Evolutionary conservation across 768 basidiomycete species (phyloP), one percentile per base, ranked within the genome.

Genomic region (Collybiopsis confluens): DNA sequence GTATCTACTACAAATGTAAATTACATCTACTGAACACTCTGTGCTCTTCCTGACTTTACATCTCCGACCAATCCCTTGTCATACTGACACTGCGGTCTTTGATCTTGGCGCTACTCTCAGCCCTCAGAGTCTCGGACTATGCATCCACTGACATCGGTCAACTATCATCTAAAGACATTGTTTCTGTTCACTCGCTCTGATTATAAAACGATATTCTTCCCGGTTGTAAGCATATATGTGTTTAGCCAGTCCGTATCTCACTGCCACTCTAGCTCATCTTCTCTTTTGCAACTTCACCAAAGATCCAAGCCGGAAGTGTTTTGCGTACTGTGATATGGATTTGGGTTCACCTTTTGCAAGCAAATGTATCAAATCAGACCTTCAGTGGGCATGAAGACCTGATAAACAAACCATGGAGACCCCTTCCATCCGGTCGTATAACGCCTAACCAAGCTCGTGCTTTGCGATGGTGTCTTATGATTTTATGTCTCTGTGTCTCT

Each of bases 161-260:
- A n/a, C n/a, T n/a, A n/a, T n/a, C n/a, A n/a, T n/a, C n/a, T n/a
- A n/a, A n/a, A n/a, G n/a, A n/a, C n/a, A n/a, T n/a, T n/a, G n/a
- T 68, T 60, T 51, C 64, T 72, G 45, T 72, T 72, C 56, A 72
- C 68, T 7, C 58, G 56, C 16, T 63, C 72, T 4, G 72, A 73
- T 53, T 65, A 54, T 57, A 68, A 70, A 54, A 67, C 70, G 8
- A 65, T 63, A 11, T 52, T 73, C 15, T 54, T 73, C 50, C 72
- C 72, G 0, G 59, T 69, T 21, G 72, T 73, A 55, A 52, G 65
- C 53, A 7, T 16, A n/a, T n/a, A n/a, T n/a, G n/a, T n/a, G n/a
- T n/a, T 33, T 33, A 33, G 30, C 13, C n/a, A n/a, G 16, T 43
- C 4, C 18, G 21, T 35, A 3, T 35, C 23, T 27, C 18, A 8